Conservation (phyloP, 2,329 filamentous ascomycete genomes). For the Corynespora cassiicola region DNA sequence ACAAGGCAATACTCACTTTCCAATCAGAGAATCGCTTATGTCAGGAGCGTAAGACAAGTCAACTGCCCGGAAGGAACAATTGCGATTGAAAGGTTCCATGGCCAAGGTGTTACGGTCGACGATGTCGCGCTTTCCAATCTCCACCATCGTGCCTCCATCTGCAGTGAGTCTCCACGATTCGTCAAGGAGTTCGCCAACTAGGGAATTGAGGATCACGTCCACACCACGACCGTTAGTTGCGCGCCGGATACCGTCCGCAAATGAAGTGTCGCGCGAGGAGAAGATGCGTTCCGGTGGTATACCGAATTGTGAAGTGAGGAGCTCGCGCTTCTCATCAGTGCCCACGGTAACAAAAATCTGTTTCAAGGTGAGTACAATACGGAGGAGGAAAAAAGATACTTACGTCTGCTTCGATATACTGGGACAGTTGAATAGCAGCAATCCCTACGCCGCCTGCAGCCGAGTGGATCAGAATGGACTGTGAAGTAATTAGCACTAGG, state of each 20-base stretch:
- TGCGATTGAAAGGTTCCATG: conserved; percentile 17
- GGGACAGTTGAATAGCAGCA: conserved; percentile 22
- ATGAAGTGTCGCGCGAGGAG: conserved; percentile 25
- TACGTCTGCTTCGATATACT: conserved; percentile 11
- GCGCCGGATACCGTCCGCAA: conserved; percentile 15
- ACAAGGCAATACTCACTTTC: conserved; percentile 1
- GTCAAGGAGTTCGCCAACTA: conserved; percentile 28
- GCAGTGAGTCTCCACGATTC: conserved; percentile 55
- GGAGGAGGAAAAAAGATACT: too few species aligned
- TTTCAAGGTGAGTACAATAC: too few species aligned
- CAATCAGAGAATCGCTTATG: conserved; percentile 5
- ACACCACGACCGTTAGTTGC: conserved; percentile 20
- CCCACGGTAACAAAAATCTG: conserved; percentile 25
- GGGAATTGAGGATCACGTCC: conserved; percentile 34
- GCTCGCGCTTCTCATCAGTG: conserved; percentile 30
- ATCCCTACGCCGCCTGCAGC: conserved; percentile 29
- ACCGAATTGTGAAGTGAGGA: conserved; percentile 24
- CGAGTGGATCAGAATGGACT: conserved; percentile 33
- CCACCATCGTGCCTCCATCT: conserved; percentile 13
- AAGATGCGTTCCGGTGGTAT: conserved; percentile 37
- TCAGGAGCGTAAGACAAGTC: conserved; percentile 6
- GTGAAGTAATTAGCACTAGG: conserved; percentile 12
- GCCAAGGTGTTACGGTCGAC: conserved; percentile 16
- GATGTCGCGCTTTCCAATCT: conserved; percentile 22
- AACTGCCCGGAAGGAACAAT: conserved; percentile 4